phyloP scores from a whole-genome alignment of 1,284 basidiomycete species.

The Cryptococcus amylolentus region DNA sequence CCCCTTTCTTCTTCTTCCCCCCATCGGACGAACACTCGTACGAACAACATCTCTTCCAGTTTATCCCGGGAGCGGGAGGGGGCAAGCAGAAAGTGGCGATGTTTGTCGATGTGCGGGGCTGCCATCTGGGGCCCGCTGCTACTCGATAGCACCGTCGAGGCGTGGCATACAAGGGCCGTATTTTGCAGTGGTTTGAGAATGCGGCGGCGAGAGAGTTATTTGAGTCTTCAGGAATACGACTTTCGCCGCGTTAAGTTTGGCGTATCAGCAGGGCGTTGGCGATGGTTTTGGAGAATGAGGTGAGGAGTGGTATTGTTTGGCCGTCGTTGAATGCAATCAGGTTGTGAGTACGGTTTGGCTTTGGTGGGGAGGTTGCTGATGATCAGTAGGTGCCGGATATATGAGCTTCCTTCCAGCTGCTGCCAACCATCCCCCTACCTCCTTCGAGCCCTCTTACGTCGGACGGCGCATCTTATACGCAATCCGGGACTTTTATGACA shows the following conservation, averaged over 20 bases:
- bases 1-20: slow-evolving; percentile 29
- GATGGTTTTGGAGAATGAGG: slow-evolving; percentile 72
- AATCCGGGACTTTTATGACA: slow-evolving; percentile 87
- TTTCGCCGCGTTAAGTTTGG: slow-evolving; percentile 49
- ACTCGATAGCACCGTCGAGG: slow-evolving; percentile 78
- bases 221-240: slow-evolving; percentile 76
- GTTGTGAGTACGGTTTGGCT: slow-evolving; percentile 59
- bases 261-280: slow-evolving; percentile 71
- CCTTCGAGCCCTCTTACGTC: slow-evolving; percentile 85
- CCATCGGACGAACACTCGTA: slow-evolving; percentile 18
- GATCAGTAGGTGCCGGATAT: slow-evolving; percentile 60
- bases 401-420: slow-evolving; percentile 88
- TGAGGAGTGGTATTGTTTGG: slow-evolving; percentile 84
- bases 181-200: slow-evolving; percentile 88
- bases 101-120: slow-evolving; percentile 83
- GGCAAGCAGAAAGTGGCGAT: slow-evolving; percentile 66
- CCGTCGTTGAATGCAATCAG: slow-evolving; percentile 92
- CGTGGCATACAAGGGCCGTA: slow-evolving; percentile 79
- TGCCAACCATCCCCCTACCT: slow-evolving; percentile 84
- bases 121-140: slow-evolving; percentile 85
- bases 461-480: slow-evolving; percentile 84
- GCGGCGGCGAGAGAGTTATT: slow-evolving; percentile 76
- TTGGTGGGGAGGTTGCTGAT: neutral
- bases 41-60: slow-evolving; percentile 21
- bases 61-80: slow-evolving; percentile 38